Conservation (phyloP, 805 yeast species). For the Kuraishia ogatae region DNA sequence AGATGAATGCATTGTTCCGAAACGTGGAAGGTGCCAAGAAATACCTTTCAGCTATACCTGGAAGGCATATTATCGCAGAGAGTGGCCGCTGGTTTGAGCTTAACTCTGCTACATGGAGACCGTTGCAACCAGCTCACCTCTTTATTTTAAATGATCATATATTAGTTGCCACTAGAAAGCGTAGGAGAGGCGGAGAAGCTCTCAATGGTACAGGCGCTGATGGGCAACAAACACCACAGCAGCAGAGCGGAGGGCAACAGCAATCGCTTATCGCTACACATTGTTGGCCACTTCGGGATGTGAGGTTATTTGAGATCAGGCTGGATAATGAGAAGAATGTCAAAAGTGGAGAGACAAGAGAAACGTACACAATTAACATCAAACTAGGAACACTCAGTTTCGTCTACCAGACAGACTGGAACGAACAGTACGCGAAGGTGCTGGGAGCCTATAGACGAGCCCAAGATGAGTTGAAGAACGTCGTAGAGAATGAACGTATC, state of each 20-base stretch:
- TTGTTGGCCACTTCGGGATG: constrained; percentile 69
- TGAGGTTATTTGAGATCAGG: constrained; percentile 33
- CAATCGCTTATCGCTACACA: constrained; percentile 53
- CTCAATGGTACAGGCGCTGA: constrained; percentile 17
- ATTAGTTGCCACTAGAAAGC: constrained; percentile 60
- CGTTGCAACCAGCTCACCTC: constrained; percentile 65
- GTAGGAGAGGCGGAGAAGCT: constrained; percentile 13
- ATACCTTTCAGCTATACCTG: constrained; percentile 63
- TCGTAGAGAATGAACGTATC: constrained; percentile 39
- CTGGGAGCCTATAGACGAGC: constrained; percentile 52
- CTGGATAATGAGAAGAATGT: not conserved
- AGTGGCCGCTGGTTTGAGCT: constrained; percentile 83
- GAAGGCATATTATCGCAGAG: constrained; percentile 72
- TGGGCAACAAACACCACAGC: constrained; percentile 3
- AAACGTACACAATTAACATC: constrained; percentile 12
- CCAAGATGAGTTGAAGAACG: constrained; percentile 48
- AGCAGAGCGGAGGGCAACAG: not conserved
- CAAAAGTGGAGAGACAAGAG: constrained; percentile 3
- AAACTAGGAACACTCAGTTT: constrained; percentile 26
- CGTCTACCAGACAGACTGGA: constrained; percentile 52
- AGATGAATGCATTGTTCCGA: constrained; percentile 58
- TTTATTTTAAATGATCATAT: constrained; percentile 72
- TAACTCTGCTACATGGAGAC: constrained; percentile 78
- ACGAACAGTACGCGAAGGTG: constrained; percentile 47
- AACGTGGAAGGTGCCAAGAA: constrained; percentile 92